phyloP scores from a whole-genome alignment of 2,329 filamentous ascomycete genomes.

The Ophiostoma fasciatum region DNA sequence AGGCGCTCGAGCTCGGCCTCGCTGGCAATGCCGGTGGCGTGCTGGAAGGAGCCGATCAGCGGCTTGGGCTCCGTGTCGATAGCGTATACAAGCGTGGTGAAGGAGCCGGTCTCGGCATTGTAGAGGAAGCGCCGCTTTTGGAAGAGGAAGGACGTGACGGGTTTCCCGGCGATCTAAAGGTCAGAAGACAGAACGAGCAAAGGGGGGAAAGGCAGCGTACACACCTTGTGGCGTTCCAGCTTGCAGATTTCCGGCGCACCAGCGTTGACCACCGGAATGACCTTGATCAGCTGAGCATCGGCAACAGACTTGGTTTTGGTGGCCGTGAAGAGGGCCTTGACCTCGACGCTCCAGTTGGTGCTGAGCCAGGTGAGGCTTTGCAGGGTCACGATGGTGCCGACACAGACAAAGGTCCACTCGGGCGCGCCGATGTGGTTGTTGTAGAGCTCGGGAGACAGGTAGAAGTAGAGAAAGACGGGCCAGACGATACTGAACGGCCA shows the following conservation, averaged over 20 bases:
- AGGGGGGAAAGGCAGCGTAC: constrained; percentile 2
- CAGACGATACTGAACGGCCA: constrained; percentile 89
- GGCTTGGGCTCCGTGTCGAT: constrained; percentile 82
- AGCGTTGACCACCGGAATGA: constrained; percentile 79
- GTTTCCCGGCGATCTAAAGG: constrained; percentile 50
- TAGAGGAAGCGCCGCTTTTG: constrained; percentile 96
- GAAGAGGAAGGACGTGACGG: constrained; percentile 79
- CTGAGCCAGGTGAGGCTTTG: constrained; percentile 88
- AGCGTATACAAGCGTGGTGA: constrained; percentile 66
- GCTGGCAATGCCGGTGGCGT: constrained; percentile 58
- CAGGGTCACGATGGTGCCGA: constrained; percentile 70
- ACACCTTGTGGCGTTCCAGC: constrained; percentile 58
- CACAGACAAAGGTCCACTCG: constrained; percentile 97
- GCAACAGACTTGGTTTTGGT: constrained; percentile 53
- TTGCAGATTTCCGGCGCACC: constrained; percentile 78
- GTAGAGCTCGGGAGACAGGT: constrained; percentile 70
- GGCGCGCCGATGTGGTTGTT: constrained; percentile 81
- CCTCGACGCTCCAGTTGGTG: constrained; percentile 93
- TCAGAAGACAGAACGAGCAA: too few species aligned
- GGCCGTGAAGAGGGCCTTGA: constrained; percentile 70
- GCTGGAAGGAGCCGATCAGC: constrained; percentile 61
- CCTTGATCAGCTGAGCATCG: constrained; percentile 76
- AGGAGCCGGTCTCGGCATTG: constrained; percentile 53
- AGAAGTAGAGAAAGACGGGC: constrained; percentile 82
- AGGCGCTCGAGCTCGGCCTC: constrained; percentile 64